These are phyloP conservation scores for Echeveria elegans DNA, from an alignment of 164 flowering plant species.

Conservation along the genomic window DNA sequence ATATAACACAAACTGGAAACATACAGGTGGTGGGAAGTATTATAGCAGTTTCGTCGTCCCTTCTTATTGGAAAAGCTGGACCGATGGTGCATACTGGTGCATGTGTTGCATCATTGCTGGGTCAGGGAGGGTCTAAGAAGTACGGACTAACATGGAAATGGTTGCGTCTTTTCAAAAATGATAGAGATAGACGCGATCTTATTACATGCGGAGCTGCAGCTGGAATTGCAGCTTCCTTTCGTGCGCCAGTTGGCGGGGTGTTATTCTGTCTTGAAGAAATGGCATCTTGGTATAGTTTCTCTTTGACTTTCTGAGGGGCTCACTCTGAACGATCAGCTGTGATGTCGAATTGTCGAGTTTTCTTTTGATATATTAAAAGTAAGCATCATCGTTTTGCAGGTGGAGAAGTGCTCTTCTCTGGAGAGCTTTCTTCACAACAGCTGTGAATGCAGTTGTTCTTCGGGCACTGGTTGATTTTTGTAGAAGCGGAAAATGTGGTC, in stretches of 20 bases:
- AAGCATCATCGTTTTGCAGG: conserved; percentile 29
- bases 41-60: no score
- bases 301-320: neutral
- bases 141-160: conserved; percentile 82
- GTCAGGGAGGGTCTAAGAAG: conserved; percentile 88
- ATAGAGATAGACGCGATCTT: no score
- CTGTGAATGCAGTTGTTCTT: conserved; percentile 80
- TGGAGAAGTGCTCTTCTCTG: conserved; percentile 98
- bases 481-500: no score
- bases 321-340: neutral
- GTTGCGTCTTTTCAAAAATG: conserved; percentile 87
- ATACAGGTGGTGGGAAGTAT: no score
- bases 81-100: no score
- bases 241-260: conserved; percentile 96
- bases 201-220: conserved; percentile 98
- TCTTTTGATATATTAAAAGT: neutral
- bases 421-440: conserved; percentile 93
- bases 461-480: no score
- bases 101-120: conserved; percentile 77
- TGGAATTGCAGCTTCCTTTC: conserved; percentile 92
- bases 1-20: no score
- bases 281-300: conserved; percentile 63
- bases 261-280: conserved; percentile 90
- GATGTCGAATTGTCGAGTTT: neutral
- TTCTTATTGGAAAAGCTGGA: no score